Base-by-base conservation (phyloP, 345 rosid species). In the Hibiscus mutabilis region DNA sequence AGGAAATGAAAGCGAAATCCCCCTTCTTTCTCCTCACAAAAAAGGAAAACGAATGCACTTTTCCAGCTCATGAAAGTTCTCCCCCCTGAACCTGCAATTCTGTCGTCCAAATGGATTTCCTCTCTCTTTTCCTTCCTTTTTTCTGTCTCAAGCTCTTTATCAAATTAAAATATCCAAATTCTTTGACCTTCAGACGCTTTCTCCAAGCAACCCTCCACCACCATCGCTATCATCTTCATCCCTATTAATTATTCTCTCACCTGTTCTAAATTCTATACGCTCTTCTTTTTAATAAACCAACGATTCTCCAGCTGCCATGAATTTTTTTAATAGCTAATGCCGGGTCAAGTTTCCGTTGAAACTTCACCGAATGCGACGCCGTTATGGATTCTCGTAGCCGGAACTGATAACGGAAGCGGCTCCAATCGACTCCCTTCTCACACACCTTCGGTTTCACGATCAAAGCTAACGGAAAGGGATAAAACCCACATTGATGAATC, bases 141-240 rank as follows among this genome's bases (percentile, higher is more conserved):
- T 86, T 86, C 77, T 76, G 84, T 72, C 70, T 84, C 51, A 86
- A 84, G 55, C 55, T 84, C 11, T 80, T 82, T 35, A 62, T 86
- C 67, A 81, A 84, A 72, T 72, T 82, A 42, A 86, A 84, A 75
- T 75, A 81, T 70, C 82, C 82, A 0, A 75, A 82, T 53, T 72
- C 82, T 69, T 74, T 81, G 67, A 79, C 78, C 74, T 74, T 78
- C 47, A 76, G 77, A 61, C 83, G 79, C 76, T 74, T 82, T 79
- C 79, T 86, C 75, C 82, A 79, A 77, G 85, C 83, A 21, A 80
- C 81, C 63, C 71, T 65, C 68, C 78, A 68, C 37, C 71, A 19
- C 59, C 69, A 60, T 57, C 79, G 24, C 21, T 63, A n/a, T 60
- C 75, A 56, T 33, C 64, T 53, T 53, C 19, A 51, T 65, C 80